phyloP scores from a whole-genome alignment of 2,329 filamentous ascomycete species.

The Diaporthe australafricana region DNA sequence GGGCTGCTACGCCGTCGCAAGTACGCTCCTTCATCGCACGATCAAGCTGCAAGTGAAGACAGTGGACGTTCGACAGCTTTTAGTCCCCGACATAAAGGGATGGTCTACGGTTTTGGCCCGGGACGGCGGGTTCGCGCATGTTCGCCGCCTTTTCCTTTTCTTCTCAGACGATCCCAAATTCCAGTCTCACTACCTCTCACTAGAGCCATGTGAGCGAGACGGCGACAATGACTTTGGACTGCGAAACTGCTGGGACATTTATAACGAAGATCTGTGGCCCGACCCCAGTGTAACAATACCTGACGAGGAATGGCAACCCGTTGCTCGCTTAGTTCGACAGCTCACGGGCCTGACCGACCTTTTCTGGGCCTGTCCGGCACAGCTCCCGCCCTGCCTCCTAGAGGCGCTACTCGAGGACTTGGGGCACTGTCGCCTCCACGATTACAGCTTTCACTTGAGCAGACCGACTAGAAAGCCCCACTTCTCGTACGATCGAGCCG shows the following conservation, averaged over 20 bases:
- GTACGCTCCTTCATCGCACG: conserved; percentile 20
- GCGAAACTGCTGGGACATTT: conserved; percentile 20
- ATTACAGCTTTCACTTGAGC: conserved; percentile 27
- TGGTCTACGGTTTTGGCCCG: conserved; percentile 14
- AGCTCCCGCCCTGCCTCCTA: conserved; percentile 27
- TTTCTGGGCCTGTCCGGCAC: conserved; percentile 26
- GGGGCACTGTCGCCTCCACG: conserved; percentile 32
- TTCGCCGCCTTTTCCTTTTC: conserved; percentile 28
- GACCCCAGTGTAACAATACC: neutral
- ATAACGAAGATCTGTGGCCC: neutral
- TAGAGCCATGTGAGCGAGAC: conserved; percentile 18
- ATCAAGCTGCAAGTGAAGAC: conserved; percentile 24
- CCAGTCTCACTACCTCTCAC: conserved; percentile 3
- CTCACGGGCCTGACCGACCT: conserved; percentile 29
- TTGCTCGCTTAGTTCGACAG: conserved; percentile 10
- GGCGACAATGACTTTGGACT: neutral
- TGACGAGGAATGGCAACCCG: conserved; percentile 15
- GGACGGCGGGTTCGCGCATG: conserved; percentile 10
- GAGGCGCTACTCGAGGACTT: conserved; percentile 9
- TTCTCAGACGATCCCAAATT: neutral
- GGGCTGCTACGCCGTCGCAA: conserved; percentile 18
- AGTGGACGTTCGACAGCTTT: conserved; percentile 1
- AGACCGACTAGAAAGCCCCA: neutral
- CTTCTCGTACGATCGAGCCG: conserved; percentile 12
- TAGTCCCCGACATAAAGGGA: neutral